A percentile compares a stretch with the other conserved stretches of the same genome.
These are phyloP conservation scores for Microbotryum lychnidis-dioicae DNA, from an alignment of 1,284 basidiomycete genomes.

Conservation along the genomic window DNA sequence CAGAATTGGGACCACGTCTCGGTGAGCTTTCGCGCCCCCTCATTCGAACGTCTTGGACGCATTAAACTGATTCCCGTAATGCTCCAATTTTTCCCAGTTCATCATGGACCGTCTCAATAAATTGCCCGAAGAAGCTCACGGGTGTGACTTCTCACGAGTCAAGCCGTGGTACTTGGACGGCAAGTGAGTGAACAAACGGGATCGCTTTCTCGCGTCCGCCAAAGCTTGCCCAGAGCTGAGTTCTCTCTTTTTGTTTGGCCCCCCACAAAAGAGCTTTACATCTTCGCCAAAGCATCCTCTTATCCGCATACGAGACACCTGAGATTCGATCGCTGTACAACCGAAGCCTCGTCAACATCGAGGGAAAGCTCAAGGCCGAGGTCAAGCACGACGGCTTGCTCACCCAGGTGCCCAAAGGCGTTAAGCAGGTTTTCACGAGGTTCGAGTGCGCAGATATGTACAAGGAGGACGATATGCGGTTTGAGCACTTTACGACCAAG, in stretches of 20 bases:
- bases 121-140: conserved; percentile 82
- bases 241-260: neutral
- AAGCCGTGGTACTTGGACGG: conserved; percentile 97
- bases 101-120: conserved; percentile 75
- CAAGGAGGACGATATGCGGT: conserved; percentile 77
- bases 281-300: conserved; percentile 77
- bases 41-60: neutral
- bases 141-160: conserved; percentile 91
- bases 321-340: conserved; percentile 77
- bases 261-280: conserved; percentile 54
- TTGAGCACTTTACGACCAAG: conserved; percentile 77
- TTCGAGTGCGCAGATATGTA: conserved; percentile 66
- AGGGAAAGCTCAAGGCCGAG: conserved; percentile 64
- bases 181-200: conserved; percentile 51
- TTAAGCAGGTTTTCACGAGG: conserved; percentile 68
- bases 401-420: conserved; percentile 59
- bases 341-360: conserved; percentile 64
- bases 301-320: conserved; percentile 84
- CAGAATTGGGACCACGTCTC: conserved; percentile 99
- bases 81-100: conserved; percentile 51
- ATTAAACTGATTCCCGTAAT: neutral
- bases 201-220: too few species aligned
- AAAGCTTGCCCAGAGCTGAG: neutral
- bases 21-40: conserved; percentile 45
- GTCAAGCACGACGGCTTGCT: conserved; percentile 53